A percentile compares a stretch with the other conserved stretches of the same genome.
phyloP scores from a whole-genome alignment of 2,329 filamentous ascomycete genomes.

The Hirsutella rhossiliensis region DNA sequence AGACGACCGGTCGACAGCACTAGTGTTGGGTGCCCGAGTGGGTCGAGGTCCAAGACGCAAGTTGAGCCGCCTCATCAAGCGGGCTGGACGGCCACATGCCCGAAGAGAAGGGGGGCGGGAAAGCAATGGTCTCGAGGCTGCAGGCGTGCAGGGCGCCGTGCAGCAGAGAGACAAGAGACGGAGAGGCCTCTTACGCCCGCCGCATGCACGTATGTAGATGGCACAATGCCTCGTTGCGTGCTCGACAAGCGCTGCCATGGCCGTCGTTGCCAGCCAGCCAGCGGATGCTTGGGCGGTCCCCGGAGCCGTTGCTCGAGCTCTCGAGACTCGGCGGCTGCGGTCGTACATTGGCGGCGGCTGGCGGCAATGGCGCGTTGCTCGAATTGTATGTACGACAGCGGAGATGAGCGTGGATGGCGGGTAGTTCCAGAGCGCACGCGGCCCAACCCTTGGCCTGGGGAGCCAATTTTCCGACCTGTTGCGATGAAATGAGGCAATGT shows the following conservation, averaged over 20 bases:
- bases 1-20: conserved; percentile 7
- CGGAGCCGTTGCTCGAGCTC: not conserved
- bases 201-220: no score
- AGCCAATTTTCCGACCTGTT: conserved; percentile 2
- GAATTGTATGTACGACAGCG: conserved; percentile 1
- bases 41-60: conserved; percentile 3
- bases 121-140: conserved; percentile 4
- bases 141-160: not conserved
- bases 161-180: conserved; percentile 1
- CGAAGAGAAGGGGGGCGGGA: conserved; percentile 1
- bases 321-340: not conserved
- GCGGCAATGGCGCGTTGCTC: not conserved
- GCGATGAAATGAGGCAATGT: conserved; percentile 2
- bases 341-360: not conserved
- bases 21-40: conserved; percentile 4
- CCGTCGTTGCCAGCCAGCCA: no score
- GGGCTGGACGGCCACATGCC: conserved; percentile 3
- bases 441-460: not conserved
- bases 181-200: not conserved
- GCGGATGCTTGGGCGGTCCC: not conserved
- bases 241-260: no score
- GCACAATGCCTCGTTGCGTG: no score
- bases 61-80: conserved; percentile 1
- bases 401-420: conserved; percentile 4
- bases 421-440: not conserved